Conservation (phyloP, 345 rosid genomes). For the Euclidium syriacum region DNA sequence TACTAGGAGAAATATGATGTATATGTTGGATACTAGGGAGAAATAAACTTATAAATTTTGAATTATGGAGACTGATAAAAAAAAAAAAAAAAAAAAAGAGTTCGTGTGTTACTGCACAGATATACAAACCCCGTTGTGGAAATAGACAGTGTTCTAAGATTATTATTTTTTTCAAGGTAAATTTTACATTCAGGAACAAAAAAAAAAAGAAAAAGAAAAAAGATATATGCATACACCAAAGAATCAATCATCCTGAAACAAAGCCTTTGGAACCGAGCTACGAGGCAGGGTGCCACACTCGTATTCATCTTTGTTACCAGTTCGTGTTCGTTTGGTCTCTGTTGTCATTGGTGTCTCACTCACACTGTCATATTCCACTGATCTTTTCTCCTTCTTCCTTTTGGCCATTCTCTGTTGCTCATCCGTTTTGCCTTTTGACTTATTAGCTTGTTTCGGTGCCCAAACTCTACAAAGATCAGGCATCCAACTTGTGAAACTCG, state of each 20-base stretch:
- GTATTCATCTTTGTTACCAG: conserved; percentile 27
- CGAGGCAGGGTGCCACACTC: conserved; percentile 26
- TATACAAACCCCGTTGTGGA: too few relatives aligned
- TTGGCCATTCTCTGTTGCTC: conserved; percentile 38
- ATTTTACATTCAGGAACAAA: too few relatives aligned
- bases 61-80: too few relatives aligned
- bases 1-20: too few relatives aligned
- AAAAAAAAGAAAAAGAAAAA: too few relatives aligned
- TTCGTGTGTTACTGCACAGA: too few relatives aligned
- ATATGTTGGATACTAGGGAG: too few relatives aligned
- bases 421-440: conserved; percentile 30
- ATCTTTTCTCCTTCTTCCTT: conserved; percentile 43
- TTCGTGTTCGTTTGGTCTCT: conserved; percentile 35
- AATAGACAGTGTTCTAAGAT: too few relatives aligned
- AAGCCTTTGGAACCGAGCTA: conserved; percentile 61
- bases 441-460: conserved; percentile 64
- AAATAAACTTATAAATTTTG: too few relatives aligned
- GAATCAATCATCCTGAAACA: conserved; percentile 63
- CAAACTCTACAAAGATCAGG: conserved; percentile 91
- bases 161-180: too few relatives aligned
- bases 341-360: conserved; percentile 71
- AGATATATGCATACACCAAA: neutral
- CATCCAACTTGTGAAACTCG: conserved; percentile 76
- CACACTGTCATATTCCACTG: conserved; percentile 50
- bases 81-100: too few relatives aligned